Evolutionary conservation across 345 rosid genomes (phyloP).

Genomic region (Pugionium dolabratum): DNA sequence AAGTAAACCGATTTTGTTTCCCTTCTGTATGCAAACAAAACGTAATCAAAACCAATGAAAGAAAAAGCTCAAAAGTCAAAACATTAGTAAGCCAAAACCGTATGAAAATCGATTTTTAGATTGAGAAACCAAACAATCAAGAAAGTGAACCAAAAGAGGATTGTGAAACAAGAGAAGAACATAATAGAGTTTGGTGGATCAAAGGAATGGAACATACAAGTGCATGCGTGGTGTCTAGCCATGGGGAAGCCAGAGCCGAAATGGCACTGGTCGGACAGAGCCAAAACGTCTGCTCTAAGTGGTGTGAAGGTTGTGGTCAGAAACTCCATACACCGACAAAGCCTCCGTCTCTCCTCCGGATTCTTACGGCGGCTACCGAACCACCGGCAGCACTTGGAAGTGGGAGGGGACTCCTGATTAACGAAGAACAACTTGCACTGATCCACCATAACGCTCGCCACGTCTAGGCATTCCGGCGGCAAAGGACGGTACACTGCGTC

Average conservation of each 20-base stretch:
- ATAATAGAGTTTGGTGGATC: not conserved
- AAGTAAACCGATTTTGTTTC: not conserved
- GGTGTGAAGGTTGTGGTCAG: slow-evolving; percentile 13
- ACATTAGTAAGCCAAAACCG: not conserved
- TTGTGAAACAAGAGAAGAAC: too few species aligned
- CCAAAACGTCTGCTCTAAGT: slow-evolving; percentile 14
- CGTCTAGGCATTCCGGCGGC: slow-evolving; percentile 35
- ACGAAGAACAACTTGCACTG: slow-evolving; percentile 31
- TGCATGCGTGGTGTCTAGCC: slow-evolving; percentile 24
- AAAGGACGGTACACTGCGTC: slow-evolving; percentile 26
- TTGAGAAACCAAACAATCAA: too few species aligned
- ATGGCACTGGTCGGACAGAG: slow-evolving; percentile 35
- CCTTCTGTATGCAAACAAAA: not conserved
- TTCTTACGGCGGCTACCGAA: slow-evolving; percentile 28
- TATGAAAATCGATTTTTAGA: not conserved
- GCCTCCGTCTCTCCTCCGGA: slow-evolving; percentile 11
- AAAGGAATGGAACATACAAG: slow-evolving; percentile 25
- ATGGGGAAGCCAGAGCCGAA: slow-evolving; percentile 30
- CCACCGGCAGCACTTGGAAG: slow-evolving; percentile 31
- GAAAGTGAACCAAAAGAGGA: too few species aligned
- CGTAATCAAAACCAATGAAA: too few species aligned
- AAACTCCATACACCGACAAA: slow-evolving; percentile 37
- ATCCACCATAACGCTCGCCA: slow-evolving; percentile 23
- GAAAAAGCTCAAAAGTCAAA: too few species aligned
- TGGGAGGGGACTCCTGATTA: slow-evolving; percentile 22